phyloP scores from a whole-genome alignment of 129 eudicot species.

The Ambrosia trifida region DNA sequence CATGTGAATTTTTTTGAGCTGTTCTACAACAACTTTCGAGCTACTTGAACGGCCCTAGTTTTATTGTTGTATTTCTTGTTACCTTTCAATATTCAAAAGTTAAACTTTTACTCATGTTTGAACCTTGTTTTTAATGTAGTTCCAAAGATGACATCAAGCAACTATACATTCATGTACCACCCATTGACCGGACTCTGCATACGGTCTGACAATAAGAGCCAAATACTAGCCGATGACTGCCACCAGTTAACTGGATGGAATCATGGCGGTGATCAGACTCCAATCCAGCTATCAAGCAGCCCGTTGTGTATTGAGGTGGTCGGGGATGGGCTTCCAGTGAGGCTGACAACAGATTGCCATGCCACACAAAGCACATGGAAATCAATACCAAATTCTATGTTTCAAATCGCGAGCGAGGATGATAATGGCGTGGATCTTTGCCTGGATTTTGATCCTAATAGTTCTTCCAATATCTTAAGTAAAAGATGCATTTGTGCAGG shows the following conservation, averaged over 20 bases:
- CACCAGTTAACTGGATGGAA: conserved; percentile 35
- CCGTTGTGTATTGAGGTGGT: conserved; percentile 38
- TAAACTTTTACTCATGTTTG: background rate
- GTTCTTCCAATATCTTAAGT: conserved; percentile 36
- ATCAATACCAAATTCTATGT: conserved; percentile 28
- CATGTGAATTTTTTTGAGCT: no score
- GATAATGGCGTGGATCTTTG: conserved; percentile 39
- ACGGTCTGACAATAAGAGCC: conserved; percentile 12
- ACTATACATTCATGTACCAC: conserved; percentile 43
- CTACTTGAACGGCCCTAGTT: no score
- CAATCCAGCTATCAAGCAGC: conserved; percentile 37
- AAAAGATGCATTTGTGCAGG: conserved; percentile 45
- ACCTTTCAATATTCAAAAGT: background rate
- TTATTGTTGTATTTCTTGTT: no score
- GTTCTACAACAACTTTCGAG: no score
- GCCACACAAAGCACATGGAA: conserved; percentile 41
- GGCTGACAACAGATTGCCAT: conserved; percentile 38
- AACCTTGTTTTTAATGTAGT: conserved; percentile 31
- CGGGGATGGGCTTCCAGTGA: conserved; percentile 52
- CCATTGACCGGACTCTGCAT: conserved; percentile 49
- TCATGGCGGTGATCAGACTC: conserved; percentile 22
- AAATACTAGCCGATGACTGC: conserved; percentile 41
- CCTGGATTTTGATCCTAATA: conserved; percentile 36
- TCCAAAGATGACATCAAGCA: conserved; percentile 34
- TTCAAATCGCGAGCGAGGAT: conserved; percentile 39